These are phyloP conservation scores for Trichoderma atroviride DNA, from an alignment of 2,329 filamentous ascomycete species.

Conservation along the genomic window DNA sequence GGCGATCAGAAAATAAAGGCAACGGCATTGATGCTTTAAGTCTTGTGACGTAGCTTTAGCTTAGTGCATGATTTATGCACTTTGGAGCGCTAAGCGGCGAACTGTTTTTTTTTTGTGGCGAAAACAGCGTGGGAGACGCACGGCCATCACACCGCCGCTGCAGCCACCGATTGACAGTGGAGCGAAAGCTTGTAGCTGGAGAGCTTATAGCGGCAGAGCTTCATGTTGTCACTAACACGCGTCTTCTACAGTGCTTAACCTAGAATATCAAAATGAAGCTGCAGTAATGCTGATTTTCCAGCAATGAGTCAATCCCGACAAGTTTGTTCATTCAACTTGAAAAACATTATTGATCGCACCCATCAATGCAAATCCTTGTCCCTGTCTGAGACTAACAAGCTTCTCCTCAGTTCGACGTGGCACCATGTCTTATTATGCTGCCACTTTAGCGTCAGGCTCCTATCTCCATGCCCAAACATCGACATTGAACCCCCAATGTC, in stretches of 20 bases:
- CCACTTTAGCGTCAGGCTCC: constrained; percentile 11
- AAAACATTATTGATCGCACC: not conserved
- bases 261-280: not conserved
- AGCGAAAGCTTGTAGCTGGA: not conserved
- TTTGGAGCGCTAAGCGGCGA: constrained; percentile 8
- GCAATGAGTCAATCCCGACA: not conserved
- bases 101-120: constrained; percentile 7
- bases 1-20: not conserved
- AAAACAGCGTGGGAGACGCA: not conserved
- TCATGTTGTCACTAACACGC: not conserved
- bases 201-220: not conserved
- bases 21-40: not conserved
- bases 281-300: not conserved
- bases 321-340: not conserved
- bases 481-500: constrained; percentile 1
- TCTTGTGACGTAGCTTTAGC: constrained; percentile 22
- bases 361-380: not conserved
- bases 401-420: not conserved
- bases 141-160: constrained; percentile 10
- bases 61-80: constrained; percentile 17
- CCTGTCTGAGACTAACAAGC: not conserved
- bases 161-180: not conserved
- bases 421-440: not conserved
- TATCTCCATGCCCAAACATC: constrained; percentile 11
- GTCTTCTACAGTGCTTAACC: not conserved